Base-by-base conservation (phyloP, 163 green algal genomes). In the Prototheca cutis region DNA sequence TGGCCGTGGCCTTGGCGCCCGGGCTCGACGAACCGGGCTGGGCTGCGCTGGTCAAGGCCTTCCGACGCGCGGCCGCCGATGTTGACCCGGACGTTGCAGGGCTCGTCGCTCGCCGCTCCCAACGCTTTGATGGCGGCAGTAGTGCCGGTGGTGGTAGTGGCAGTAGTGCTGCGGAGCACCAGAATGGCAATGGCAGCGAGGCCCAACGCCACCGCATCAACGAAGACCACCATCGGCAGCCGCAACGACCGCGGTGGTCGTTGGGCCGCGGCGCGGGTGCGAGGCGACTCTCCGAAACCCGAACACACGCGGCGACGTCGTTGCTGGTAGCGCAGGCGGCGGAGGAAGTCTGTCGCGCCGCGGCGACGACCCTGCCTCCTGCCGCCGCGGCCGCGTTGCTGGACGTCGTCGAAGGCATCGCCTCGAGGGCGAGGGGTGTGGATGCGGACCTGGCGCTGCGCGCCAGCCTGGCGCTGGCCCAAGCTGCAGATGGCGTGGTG, bases 251-350 rank as follows among this genome's bases (percentile, higher is more conserved):
- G 39, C 36, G 28, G 1, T 62, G 48, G 10, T 79, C 60, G 3
- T 63, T 93, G 42, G 66, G 75, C 0, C 63, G 81, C 52, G 87
- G 86, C n/a, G 68, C 84, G 21, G 85, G 86, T 4, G 77, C 84
- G 39, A 72, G 88, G 32, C 66, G 84, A 33, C 80, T 79, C 23
- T 68, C 74, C 8, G 79, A 89, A 68, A 82, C 90, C 48, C 58
- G 82, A 3, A 80, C 68, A 30, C 79, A 82, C 27, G 80, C 80
- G 2, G 62, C 72, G 30, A 77, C 91, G 32, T 87, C 95, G 74
- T 75, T 94, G 58, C 78, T 96, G 62, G 72, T 93, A 55, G 87
- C 90, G 67, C 78, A 90, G 65, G 74, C 74, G 15, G 29, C 29
- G 27, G 47, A 31, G 59, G 79, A 86, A 42, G 58, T 86, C 39